phyloP scores from a whole-genome alignment of 2,329 filamentous ascomycete species.

The Fusarium camptoceras region DNA sequence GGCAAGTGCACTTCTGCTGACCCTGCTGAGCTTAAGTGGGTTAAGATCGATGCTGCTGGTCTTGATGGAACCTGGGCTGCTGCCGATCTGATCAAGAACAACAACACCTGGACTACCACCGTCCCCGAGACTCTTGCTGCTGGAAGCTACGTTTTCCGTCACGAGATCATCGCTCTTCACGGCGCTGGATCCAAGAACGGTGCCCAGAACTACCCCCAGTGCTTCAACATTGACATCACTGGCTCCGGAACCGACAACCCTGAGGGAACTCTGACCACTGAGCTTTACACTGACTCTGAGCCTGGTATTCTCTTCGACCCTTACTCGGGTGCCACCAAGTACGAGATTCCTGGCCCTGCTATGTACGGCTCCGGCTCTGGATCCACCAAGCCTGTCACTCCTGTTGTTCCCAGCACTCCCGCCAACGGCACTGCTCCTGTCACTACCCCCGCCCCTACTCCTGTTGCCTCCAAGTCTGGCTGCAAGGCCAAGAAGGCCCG shows the following conservation, averaged over 20 bases:
- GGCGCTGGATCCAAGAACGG: conserved; percentile 47
- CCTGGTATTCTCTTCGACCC: conserved; percentile 51
- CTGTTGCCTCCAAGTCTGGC: conserved; percentile 20
- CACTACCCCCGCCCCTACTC: conserved; percentile 19
- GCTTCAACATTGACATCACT: conserved; percentile 52
- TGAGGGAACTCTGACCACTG: conserved; percentile 49
- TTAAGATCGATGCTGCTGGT: conserved; percentile 73
- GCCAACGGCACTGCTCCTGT: conserved; percentile 10
- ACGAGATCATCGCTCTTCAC: conserved; percentile 65
- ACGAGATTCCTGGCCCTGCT: conserved; percentile 48
- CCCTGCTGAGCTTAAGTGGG: conserved; percentile 66
- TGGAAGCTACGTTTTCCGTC: conserved; percentile 62
- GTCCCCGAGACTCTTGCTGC: conserved; percentile 53
- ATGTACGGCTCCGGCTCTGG: conserved; percentile 41
- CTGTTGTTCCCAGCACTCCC: conserved; percentile 21
- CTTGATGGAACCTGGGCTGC: conserved; percentile 54
- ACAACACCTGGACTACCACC: conserved; percentile 52
- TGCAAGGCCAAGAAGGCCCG: conserved; percentile 28
- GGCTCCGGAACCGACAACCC: conserved; percentile 54
- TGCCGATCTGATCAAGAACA: conserved; percentile 58
- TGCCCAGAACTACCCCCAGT: conserved; percentile 39
- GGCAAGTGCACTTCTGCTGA: conserved; percentile 66
- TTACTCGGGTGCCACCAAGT: conserved; percentile 43
- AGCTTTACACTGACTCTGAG: conserved; percentile 48
- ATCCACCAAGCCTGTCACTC: conserved; percentile 15